Conservation (phyloP, 2,329 filamentous ascomycete genomes). For the Monilinia vaccinii-corymbosi region DNA sequence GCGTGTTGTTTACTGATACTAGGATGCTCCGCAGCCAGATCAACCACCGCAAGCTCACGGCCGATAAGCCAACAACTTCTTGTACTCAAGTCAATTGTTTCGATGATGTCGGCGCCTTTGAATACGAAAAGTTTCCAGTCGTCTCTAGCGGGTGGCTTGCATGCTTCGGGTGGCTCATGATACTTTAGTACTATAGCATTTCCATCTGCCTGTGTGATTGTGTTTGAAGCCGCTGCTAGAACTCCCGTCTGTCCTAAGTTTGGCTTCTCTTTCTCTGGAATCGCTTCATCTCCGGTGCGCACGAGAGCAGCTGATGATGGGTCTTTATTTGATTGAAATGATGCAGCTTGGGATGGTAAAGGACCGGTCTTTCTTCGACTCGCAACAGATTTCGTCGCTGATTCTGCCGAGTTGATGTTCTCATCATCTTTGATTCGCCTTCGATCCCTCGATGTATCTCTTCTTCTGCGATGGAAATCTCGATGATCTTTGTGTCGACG, state of each 20-base stretch:
- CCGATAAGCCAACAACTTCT: constrained; percentile 90
- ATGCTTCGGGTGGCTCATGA: constrained; percentile 86
- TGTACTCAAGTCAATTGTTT: constrained; percentile 66
- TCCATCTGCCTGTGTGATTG: constrained; percentile 60
- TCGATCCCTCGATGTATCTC: constrained; percentile 22
- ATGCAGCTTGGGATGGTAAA: constrained; percentile 50
- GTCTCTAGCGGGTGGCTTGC: constrained; percentile 71
- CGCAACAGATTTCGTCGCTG: constrained; percentile 1
- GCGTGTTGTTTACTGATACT: constrained; percentile 95
- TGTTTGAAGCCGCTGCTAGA: constrained; percentile 81
- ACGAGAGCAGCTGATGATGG: constrained; percentile 20
- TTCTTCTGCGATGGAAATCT: constrained; percentile 20
- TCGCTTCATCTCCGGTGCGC: constrained; percentile 32
- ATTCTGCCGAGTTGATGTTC: not conserved
- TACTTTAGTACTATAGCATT: constrained; percentile 82
- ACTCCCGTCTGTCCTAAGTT: constrained; percentile 76
- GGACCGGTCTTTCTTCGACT: constrained; percentile 35
- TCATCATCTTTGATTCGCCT: constrained; percentile 15
- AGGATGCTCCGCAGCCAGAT: constrained; percentile 78
- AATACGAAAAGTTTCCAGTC: constrained; percentile 90
- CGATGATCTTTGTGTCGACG: constrained; percentile 18
- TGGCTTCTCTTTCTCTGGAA: constrained; percentile 70
- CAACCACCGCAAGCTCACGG: constrained; percentile 69
- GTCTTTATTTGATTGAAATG: constrained; percentile 47
- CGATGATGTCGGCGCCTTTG: constrained; percentile 70